Percentiles rank a stretch among this genome's conserved stretches.
Evolutionary conservation across 1,284 basidiomycete genomes (phyloP).

Genomic region (Laetiporus sulphureus): DNA sequence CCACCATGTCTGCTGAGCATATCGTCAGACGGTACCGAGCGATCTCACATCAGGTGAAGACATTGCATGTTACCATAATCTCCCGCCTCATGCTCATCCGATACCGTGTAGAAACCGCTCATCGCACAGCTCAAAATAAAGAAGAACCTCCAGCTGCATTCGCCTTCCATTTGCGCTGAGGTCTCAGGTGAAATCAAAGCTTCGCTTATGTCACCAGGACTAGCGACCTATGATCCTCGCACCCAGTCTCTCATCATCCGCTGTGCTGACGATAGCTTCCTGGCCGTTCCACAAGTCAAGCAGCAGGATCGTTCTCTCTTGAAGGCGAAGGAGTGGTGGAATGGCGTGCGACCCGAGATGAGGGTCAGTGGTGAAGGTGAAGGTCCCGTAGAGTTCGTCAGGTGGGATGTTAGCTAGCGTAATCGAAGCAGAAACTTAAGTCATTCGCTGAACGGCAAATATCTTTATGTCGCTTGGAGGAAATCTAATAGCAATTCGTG

Average conservation of each 20-base stretch:
- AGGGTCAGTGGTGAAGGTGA: slow-evolving; percentile 5
- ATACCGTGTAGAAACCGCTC: slow-evolving; percentile 38
- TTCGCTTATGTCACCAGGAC: slow-evolving; percentile 29
- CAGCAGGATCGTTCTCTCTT: slow-evolving; percentile 44
- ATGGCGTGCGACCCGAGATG: slow-evolving; percentile 32
- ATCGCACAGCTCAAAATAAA: slow-evolving; percentile 35
- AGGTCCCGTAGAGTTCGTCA: slow-evolving; percentile 16
- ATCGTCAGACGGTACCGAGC: slow-evolving; percentile 60
- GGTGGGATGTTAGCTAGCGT: no score
- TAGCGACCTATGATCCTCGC: slow-evolving; percentile 34
- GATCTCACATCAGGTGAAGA: slow-evolving; percentile 64
- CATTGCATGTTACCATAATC: no score
- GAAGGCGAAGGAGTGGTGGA: slow-evolving; percentile 41
- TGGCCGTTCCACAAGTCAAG: slow-evolving; percentile 49
- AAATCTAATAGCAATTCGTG: no score
- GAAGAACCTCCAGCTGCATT: slow-evolving; percentile 41
- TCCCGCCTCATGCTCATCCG: no score
- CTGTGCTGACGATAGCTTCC: slow-evolving; percentile 40
- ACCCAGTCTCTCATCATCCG: slow-evolving; percentile 37
- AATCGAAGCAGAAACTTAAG: no score
- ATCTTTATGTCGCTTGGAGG: no score
- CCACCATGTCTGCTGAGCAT: slow-evolving; percentile 44
- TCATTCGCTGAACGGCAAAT: no score
- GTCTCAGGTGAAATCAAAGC: slow-evolving; percentile 1
- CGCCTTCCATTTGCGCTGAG: slow-evolving; percentile 24